Percentiles rank a stretch among this genome's conserved stretches.
Evolutionary conservation across 441 rosid genomes (phyloP).

Genomic region (Croton laevigatus): DNA sequence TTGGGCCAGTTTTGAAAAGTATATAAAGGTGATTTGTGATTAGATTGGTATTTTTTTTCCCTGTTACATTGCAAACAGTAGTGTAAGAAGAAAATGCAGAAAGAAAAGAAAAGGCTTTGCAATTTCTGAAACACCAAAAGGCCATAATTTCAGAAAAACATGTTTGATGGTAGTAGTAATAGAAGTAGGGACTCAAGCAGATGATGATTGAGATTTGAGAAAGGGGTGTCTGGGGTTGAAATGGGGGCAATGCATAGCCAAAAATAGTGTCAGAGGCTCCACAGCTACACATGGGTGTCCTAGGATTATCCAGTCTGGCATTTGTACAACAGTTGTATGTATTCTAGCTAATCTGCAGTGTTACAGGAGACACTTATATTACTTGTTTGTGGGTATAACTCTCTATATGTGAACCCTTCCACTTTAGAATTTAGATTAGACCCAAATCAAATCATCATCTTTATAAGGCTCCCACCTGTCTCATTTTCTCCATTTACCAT

Average conservation of each 20-base stretch:
- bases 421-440: too few species aligned
- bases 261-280: slow-evolving; percentile 44
- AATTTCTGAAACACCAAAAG: slow-evolving; percentile 1
- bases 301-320: slow-evolving; percentile 45
- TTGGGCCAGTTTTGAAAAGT: slow-evolving; percentile 36
- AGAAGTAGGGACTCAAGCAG: slow-evolving; percentile 30
- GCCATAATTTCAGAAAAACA: slow-evolving; percentile 26
- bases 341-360: slow-evolving; percentile 23
- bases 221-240: slow-evolving; percentile 20
- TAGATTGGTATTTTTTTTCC: slow-evolving; percentile 33
- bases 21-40: slow-evolving; percentile 31
- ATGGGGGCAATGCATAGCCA: slow-evolving; percentile 28
- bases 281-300: slow-evolving; percentile 38
- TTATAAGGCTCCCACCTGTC: slow-evolving; percentile 4
- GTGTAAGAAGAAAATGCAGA: background rate
- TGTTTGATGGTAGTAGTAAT: slow-evolving; percentile 29
- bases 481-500: too few species aligned
- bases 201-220: slow-evolving; percentile 29
- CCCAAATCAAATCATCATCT: slow-evolving; percentile 7
- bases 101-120: too few species aligned
- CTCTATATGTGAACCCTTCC: background rate
- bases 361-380: slow-evolving; percentile 19
- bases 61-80: background rate
- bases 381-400: slow-evolving; percentile 2
- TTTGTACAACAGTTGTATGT: slow-evolving; percentile 25